Evolutionary conservation across 495 filamentous ascomycete genomes (phyloP), one percentile per base, ranked within the genome.

Genomic region (Annulohypoxylon stygium): DNA sequence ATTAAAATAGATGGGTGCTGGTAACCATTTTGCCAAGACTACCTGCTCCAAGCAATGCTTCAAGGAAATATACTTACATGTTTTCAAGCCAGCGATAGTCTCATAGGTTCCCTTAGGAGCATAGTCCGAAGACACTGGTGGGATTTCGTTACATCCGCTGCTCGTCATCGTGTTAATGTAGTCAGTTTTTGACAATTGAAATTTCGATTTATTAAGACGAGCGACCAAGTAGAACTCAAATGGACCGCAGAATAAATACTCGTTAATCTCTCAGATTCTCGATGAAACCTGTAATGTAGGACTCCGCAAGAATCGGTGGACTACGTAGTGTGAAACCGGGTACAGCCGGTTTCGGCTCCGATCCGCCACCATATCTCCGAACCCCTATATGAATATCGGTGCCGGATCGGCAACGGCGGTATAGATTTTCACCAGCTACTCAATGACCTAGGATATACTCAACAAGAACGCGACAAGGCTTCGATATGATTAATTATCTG

Each of bases 11-110:
- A n/a, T 23, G 14, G 39, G 20, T 41, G n/a, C 20, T 23, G 16
- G 18, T 45, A 50, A 30, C 3, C 30, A 30, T 30, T 30, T 30
- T 30, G 30, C 30, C 30, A 30, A 30, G 3, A 30, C 30, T 30
- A 30, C 30, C 23, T 53, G 30, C 50, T 30, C 23, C 2, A 53
- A 12, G 11, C 3, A 1, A 14, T 11, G 25, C 23, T 25, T 34
- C 7, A 37, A n/a, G 10, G n/a, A 36, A 16, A 45, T 37, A 7
- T 4, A 64, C 76, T 61, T 75, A 81, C 79, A 81, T 18, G 74
- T 78, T 63, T 78, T 79, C 41, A 76, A n/a, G 16, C 76, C 74
- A 2, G 66, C 71, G 23, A 79, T 66, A 10, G 66, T 72, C 47
- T 75, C 63, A 14, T 75, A 79, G 12, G 68, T 62, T 0, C 78